phyloP scores from a whole-genome alignment of 2,329 filamentous ascomycete species.

The Aspergillus neotritici region DNA sequence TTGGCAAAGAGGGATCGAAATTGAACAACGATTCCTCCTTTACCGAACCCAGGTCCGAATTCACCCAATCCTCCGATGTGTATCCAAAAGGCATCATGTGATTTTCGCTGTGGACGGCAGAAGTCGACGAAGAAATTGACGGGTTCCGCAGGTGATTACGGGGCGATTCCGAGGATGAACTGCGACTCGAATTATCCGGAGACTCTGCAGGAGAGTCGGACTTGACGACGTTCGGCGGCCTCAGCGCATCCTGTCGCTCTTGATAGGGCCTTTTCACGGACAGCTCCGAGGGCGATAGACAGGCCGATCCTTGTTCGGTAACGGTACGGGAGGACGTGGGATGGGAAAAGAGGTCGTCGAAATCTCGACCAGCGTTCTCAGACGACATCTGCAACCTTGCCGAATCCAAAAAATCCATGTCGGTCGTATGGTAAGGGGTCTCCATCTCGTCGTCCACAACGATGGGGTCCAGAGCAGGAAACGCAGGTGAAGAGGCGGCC shows the following conservation, averaged over 20 bases:
- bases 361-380: constrained; percentile 35
- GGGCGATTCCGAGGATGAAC: constrained; percentile 40
- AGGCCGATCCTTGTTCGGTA: constrained; percentile 23
- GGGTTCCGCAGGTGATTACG: constrained; percentile 36
- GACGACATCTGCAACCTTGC: constrained; percentile 33
- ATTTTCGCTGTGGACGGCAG: constrained; percentile 35
- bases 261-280: constrained; percentile 26
- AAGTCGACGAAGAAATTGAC: constrained; percentile 38
- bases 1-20: constrained; percentile 31
- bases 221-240: constrained; percentile 27
- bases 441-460: constrained; percentile 42
- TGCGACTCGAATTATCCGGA: constrained; percentile 38
- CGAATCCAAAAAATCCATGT: constrained; percentile 41
- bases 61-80: constrained; percentile 34
- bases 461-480: constrained; percentile 36
- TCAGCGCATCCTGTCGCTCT: constrained; percentile 27
- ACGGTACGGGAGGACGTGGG: constrained; percentile 27
- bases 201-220: constrained; percentile 43
- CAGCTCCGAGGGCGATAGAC: constrained; percentile 26
- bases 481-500: constrained; percentile 32
- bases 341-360: constrained; percentile 38
- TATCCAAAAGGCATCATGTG: constrained; percentile 32
- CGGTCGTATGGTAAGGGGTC: constrained; percentile 34
- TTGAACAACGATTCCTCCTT: constrained; percentile 39
- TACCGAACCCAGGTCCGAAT: constrained; percentile 29